Percentiles rank a stretch among this genome's conserved stretches.
Conservation (phyloP, 169 alveolate species). For the Eimeria mitis region DNA sequence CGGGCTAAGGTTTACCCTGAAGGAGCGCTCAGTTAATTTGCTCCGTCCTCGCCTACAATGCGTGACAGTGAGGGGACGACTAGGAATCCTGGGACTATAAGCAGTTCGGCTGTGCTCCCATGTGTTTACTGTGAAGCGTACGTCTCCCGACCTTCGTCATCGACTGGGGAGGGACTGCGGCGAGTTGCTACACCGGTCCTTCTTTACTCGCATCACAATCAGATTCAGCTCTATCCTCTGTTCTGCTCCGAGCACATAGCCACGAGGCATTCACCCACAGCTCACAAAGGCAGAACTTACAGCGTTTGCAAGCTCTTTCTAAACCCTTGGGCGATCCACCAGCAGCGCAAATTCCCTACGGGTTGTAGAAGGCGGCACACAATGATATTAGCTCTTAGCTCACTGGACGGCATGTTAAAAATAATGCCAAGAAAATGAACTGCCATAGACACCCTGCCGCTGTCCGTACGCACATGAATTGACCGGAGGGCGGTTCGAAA, state of each 20-base stretch:
- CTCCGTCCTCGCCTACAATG: neutral
- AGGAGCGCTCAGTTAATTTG: neutral
- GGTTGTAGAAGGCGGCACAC: neutral
- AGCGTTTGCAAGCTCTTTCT: neutral
- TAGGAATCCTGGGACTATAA: neutral
- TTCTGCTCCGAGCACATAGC: neutral
- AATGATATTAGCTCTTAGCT: neutral
- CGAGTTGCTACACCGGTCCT: neutral
- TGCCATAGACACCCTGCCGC: neutral
- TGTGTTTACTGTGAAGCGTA: neutral
- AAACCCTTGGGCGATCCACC: neutral
- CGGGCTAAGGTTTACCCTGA: neutral
- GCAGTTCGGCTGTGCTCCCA: neutral
- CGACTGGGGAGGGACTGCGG: neutral
- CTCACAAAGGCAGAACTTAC: neutral
- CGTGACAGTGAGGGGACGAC: neutral
- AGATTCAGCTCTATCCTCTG: neutral
- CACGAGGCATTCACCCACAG: neutral
- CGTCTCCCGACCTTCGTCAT: neutral
- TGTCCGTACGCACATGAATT: neutral
- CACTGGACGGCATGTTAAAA: neutral
- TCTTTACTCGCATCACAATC: neutral
- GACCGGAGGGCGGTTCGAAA: conserved; percentile 98
- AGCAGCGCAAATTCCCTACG: neutral
- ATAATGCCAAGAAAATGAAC: neutral